phyloP scores from a whole-genome alignment of 2,329 filamentous ascomycete species.

The Paradendryphiella salina region DNA sequence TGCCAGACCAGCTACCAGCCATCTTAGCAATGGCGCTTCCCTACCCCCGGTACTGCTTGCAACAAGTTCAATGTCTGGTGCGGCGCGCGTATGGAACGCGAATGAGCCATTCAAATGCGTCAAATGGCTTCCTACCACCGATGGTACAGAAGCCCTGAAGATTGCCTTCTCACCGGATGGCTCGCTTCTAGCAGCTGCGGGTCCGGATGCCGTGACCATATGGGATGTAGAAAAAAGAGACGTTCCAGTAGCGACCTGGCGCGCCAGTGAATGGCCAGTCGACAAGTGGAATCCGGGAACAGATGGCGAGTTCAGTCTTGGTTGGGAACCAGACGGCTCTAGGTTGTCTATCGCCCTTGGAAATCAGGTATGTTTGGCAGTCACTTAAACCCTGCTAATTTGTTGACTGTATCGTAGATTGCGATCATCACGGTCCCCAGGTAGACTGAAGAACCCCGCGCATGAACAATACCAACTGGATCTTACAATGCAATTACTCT shows the following conservation, averaged over 20 bases:
- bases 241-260: conserved; percentile 44
- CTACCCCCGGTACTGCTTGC: conserved; percentile 43
- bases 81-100: conserved; percentile 48
- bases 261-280: conserved; percentile 30
- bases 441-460: conserved; percentile 18
- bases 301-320: conserved; percentile 44
- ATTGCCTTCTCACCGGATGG: conserved; percentile 53
- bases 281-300: conserved; percentile 40
- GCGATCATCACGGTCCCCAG: conserved; percentile 40
- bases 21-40: conserved; percentile 25
- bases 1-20: conserved; percentile 21
- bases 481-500: not conserved
- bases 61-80: conserved; percentile 48
- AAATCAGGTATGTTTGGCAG: conserved; percentile 39
- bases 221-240: conserved; percentile 48
- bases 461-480: not conserved
- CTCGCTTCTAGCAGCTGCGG: conserved; percentile 49
- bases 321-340: conserved; percentile 47
- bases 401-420: conserved; percentile 31
- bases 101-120: conserved; percentile 42
- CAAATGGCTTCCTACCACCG: conserved; percentile 35
- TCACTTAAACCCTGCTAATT: not conserved
- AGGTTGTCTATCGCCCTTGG: conserved; percentile 44
- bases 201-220: conserved; percentile 51
- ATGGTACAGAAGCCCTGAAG: conserved; percentile 45